Conservation (phyloP, 2,329 filamentous ascomycete species). For the Xylariaceae sp. region DNA sequence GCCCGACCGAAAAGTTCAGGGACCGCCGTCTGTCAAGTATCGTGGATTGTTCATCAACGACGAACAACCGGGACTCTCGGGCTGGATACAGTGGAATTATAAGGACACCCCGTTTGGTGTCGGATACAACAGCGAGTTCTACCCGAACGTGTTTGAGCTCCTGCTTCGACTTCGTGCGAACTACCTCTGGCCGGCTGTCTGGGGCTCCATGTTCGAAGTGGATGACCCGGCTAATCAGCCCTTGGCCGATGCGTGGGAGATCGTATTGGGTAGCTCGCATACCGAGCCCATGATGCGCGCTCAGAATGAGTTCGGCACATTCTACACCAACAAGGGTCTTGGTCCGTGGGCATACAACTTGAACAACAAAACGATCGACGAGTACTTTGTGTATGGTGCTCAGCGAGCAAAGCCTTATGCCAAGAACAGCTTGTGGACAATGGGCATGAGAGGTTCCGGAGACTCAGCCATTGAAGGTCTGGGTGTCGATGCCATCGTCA, state of each 20-base stretch:
- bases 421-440: constrained; percentile 58
- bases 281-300: constrained; percentile 66
- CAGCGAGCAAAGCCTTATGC: constrained; percentile 61
- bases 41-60: constrained; percentile 68
- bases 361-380: constrained; percentile 62
- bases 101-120: constrained; percentile 41
- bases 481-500: constrained; percentile 51
- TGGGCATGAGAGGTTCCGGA: constrained; percentile 65
- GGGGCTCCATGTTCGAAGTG: constrained; percentile 66
- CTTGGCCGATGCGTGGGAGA: constrained; percentile 66
- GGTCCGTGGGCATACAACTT: constrained; percentile 65
- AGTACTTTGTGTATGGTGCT: constrained; percentile 64
- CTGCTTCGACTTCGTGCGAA: constrained; percentile 65
- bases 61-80: constrained; percentile 61
- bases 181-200: constrained; percentile 69
- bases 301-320: constrained; percentile 50
- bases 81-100: constrained; percentile 51
- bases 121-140: constrained; percentile 57
- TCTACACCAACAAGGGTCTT: constrained; percentile 38
- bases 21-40: constrained; percentile 59
- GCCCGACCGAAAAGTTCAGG: constrained; percentile 49
- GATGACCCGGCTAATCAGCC: constrained; percentile 65
- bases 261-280: constrained; percentile 68
- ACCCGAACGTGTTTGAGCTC: constrained; percentile 64
- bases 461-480: constrained; percentile 56